A percentile compares a stretch with the other conserved stretches of the same genome.
Evolutionary conservation across 345 rosid species (phyloP).

Genomic region (Noccaea caerulescens): DNA sequence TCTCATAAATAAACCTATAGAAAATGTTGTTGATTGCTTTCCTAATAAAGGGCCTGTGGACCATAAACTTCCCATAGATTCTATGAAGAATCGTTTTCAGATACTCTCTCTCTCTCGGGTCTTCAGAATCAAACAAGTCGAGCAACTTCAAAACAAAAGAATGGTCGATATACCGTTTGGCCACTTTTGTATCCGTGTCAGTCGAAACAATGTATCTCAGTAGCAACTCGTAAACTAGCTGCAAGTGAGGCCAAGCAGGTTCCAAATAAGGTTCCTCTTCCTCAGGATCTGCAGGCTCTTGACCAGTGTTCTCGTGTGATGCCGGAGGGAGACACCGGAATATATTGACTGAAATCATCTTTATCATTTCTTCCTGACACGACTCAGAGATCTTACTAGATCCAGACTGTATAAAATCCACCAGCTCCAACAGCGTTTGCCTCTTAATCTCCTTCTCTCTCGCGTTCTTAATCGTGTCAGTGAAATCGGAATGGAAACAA

Average conservation of each 20-base stretch:
- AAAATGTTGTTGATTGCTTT: constrained; percentile 85
- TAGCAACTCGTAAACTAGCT: constrained; percentile 81
- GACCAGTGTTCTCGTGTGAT: constrained; percentile 82
- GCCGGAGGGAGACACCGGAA: constrained; percentile 80
- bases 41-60: constrained; percentile 88
- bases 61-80: constrained; percentile 94
- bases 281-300: constrained; percentile 76
- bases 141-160: constrained; percentile 83
- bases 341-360: constrained; percentile 68
- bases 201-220: constrained; percentile 82
- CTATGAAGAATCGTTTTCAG: constrained; percentile 89
- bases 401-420: constrained; percentile 85
- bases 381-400: constrained; percentile 73
- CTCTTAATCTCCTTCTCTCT: constrained; percentile 89
- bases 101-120: constrained; percentile 85
- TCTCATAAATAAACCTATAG: constrained; percentile 84
- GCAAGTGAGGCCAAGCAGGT: constrained; percentile 93
- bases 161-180: constrained; percentile 86
- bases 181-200: constrained; percentile 82
- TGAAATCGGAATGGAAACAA: constrained; percentile 76
- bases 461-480: constrained; percentile 58
- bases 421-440: constrained; percentile 78
- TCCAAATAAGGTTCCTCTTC: constrained; percentile 93
- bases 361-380: constrained; percentile 89
- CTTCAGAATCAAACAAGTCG: constrained; percentile 89